Percentiles rank a stretch among this genome's conserved stretches.
Evolutionary conservation across 2,329 filamentous ascomycete species (phyloP).

Genomic region (Anisogramma anomala): DNA sequence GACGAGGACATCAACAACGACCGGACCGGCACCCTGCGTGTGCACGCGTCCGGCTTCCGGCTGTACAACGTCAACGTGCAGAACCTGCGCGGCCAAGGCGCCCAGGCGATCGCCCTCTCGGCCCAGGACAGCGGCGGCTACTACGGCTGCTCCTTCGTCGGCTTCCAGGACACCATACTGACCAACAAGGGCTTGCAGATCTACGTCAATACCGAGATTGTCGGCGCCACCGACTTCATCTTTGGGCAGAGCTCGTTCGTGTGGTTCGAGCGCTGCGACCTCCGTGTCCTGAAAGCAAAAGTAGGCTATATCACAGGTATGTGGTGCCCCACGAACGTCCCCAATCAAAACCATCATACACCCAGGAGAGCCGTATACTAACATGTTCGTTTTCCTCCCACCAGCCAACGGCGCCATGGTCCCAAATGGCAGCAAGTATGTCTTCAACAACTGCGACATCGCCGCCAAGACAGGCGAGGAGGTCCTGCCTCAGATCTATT

Average conservation of each 20-base stretch:
- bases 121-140: slow-evolving; percentile 33
- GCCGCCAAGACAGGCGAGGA: slow-evolving; percentile 26
- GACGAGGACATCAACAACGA: slow-evolving; percentile 40
- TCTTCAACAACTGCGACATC: slow-evolving; percentile 34
- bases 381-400: too few species aligned
- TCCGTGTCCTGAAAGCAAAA: slow-evolving; percentile 25
- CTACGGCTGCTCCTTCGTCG: slow-evolving; percentile 34
- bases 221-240: slow-evolving; percentile 39
- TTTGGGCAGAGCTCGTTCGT: slow-evolving; percentile 31
- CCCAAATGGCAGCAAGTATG: slow-evolving; percentile 29
- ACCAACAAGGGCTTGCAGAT: slow-evolving; percentile 35
- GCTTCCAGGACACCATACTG: slow-evolving; percentile 40
- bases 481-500: slow-evolving; percentile 29
- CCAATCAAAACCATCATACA: background rate
- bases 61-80: slow-evolving; percentile 51
- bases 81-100: slow-evolving; percentile 34
- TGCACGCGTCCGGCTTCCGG: slow-evolving; percentile 38
- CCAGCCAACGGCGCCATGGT: slow-evolving; percentile 31
- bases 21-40: slow-evolving; percentile 33
- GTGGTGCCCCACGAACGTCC: slow-evolving; percentile 11
- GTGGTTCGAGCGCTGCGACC: slow-evolving; percentile 33
- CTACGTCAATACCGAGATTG: slow-evolving; percentile 32
- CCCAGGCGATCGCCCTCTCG: slow-evolving; percentile 36
- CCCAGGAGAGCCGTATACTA: too few species aligned
- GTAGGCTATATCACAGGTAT: slow-evolving; percentile 32